These are phyloP conservation scores for Platanthera guangdongensis DNA, from an alignment of 106 monocot species.

Conservation along the genomic window DNA sequence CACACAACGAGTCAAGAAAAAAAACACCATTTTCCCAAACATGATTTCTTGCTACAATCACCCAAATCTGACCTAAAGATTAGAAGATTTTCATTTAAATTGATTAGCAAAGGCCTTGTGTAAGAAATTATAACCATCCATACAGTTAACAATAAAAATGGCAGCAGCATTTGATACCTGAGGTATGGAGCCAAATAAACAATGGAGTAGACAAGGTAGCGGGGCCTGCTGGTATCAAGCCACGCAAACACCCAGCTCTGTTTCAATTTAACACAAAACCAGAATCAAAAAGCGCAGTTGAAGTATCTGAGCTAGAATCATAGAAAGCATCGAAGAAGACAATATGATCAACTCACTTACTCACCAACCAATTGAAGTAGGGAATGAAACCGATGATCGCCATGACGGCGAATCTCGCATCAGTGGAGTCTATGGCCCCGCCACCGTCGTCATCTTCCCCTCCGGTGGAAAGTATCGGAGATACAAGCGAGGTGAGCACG, in stretches of 20 bases:
- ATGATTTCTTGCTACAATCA: too few relatives aligned
- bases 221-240: constrained; percentile 66
- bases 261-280: neutral
- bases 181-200: constrained; percentile 94
- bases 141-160: neutral
- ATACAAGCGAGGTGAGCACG: constrained; percentile 63
- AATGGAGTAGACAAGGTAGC: constrained; percentile 81
- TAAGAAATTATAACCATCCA: too few relatives aligned
- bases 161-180: constrained; percentile 32
- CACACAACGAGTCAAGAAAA: too few relatives aligned
- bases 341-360: constrained; percentile 11
- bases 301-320: neutral
- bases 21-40: too few relatives aligned
- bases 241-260: constrained; percentile 99
- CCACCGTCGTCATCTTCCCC: constrained; percentile 27
- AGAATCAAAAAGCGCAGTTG: constrained; percentile 7
- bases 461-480: constrained; percentile 19
- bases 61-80: too few relatives aligned
- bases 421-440: constrained; percentile 55
- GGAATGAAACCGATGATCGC: constrained; percentile 83
- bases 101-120: too few relatives aligned
- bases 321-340: neutral
- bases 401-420: constrained; percentile 83
- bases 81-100: too few relatives aligned
- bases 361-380: constrained; percentile 94